Percentiles rank a stretch among this genome's conserved stretches.
These are phyloP conservation scores for Pythium guiyangense DNA, from an alignment of 352 stramenopile genomes.

Conservation along the genomic window DNA sequence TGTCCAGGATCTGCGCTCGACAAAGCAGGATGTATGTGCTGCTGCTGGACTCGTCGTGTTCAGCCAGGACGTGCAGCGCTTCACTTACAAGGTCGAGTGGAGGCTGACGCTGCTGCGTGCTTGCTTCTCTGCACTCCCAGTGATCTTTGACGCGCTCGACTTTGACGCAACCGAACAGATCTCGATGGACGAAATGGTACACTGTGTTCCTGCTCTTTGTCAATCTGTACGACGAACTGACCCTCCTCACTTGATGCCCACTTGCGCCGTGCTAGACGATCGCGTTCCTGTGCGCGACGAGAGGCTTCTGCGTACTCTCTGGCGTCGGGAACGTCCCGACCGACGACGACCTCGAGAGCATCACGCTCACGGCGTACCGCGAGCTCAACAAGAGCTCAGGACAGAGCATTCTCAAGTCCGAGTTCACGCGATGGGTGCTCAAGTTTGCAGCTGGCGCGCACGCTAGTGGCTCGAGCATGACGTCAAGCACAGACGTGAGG, in stretches of 20 bases:
- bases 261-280: slow-evolving; percentile 66
- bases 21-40: slow-evolving; percentile 38
- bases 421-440: slow-evolving; percentile 57
- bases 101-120: too few species aligned
- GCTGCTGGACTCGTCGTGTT: too few species aligned
- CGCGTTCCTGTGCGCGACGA: slow-evolving; percentile 45
- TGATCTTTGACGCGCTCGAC: slow-evolving; percentile 73
- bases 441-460: slow-evolving; percentile 18
- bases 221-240: neutral
- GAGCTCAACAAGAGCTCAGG: slow-evolving; percentile 50
- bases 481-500: slow-evolving; percentile 1
- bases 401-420: slow-evolving; percentile 52
- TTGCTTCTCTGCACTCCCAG: slow-evolving; percentile 17
- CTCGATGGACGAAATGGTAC: slow-evolving; percentile 76
- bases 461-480: neutral
- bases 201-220: neutral
- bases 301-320: slow-evolving; percentile 47
- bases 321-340: slow-evolving; percentile 33
- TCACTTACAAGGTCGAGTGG: too few species aligned
- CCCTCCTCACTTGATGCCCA: neutral
- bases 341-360: slow-evolving; percentile 53
- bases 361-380: slow-evolving; percentile 53
- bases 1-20: slow-evolving; percentile 37
- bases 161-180: slow-evolving; percentile 69
- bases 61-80: too few species aligned